Percentiles rank a stretch among this genome's conserved stretches.
Conservation (phyloP, 192 early-diverging fungal genomes). For the Geranomyces michiganensis region DNA sequence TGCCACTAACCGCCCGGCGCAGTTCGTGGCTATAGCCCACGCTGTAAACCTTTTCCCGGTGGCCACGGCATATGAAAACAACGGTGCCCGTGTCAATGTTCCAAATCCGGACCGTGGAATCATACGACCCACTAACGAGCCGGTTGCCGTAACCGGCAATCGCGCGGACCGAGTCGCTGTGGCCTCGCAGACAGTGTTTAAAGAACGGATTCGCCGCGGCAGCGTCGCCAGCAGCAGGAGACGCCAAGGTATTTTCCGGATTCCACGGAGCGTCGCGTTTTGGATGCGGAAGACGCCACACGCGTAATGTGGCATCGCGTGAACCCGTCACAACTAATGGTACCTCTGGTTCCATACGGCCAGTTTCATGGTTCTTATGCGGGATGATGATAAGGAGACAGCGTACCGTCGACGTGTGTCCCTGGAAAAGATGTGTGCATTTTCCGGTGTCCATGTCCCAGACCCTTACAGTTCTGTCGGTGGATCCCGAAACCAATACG, state of each 20-base stretch:
- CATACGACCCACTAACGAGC: slow-evolving; percentile 91
- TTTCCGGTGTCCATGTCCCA: slow-evolving; percentile 92
- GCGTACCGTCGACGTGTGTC: slow-evolving; percentile 93
- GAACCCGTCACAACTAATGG: slow-evolving; percentile 90
- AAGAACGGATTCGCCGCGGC: slow-evolving; percentile 74
- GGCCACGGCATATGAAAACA: slow-evolving; percentile 76
- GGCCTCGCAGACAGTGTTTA: slow-evolving; percentile 80
- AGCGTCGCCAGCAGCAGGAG: slow-evolving; percentile 16
- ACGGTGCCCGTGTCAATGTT: slow-evolving; percentile 73
- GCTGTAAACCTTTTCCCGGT: slow-evolving; percentile 94
- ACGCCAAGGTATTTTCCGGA: slow-evolving; percentile 27
- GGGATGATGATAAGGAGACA: slow-evolving; percentile 87
- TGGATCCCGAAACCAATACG: slow-evolving; percentile 91
- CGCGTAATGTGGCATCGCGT: slow-evolving; percentile 87
- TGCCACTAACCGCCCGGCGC: slow-evolving; percentile 85
- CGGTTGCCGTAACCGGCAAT: slow-evolving; percentile 86
- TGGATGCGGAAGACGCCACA: slow-evolving; percentile 90
- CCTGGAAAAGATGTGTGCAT: slow-evolving; percentile 93
- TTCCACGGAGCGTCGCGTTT: slow-evolving; percentile 55
- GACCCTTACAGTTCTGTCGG: slow-evolving; percentile 91
- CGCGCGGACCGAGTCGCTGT: slow-evolving; percentile 89
- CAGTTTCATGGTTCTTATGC: slow-evolving; percentile 32
- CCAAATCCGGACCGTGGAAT: slow-evolving; percentile 90
- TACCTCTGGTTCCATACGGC: slow-evolving; percentile 59
- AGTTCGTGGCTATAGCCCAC: slow-evolving; percentile 86